phyloP scores from a whole-genome alignment of 129 eudicot genomes.

The Flaveria linearis region DNA sequence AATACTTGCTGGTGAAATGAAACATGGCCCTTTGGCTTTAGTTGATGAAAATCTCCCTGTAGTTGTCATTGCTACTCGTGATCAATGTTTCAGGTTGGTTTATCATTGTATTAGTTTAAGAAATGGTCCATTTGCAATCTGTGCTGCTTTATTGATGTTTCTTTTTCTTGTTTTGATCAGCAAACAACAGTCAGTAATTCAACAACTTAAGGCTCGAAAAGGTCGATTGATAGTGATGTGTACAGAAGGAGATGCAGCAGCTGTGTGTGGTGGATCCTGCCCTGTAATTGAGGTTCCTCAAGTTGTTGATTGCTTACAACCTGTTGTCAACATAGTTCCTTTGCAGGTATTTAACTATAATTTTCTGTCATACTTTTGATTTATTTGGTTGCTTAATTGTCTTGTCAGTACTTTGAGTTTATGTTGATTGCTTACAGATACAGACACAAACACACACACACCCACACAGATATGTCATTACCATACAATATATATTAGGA shows the following conservation, averaged over 20 bases:
- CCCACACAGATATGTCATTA: not conserved
- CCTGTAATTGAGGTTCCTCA: constrained; percentile 87
- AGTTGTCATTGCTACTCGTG: constrained; percentile 92
- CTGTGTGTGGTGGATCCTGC: constrained; percentile 72
- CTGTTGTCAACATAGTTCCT: constrained; percentile 94
- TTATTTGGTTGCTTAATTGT: not conserved
- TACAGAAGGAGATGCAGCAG: constrained; percentile 81
- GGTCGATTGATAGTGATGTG: constrained; percentile 93
- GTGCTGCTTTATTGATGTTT: constrained; percentile 17
- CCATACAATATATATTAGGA: too few species aligned
- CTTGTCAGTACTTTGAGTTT: not conserved
- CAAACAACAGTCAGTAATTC: constrained; percentile 96
- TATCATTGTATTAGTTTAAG: not conserved
- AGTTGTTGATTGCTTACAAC: constrained; percentile 94
- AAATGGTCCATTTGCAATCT: constrained; percentile 12
- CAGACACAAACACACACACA: not conserved
- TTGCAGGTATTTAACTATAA: constrained; percentile 61
- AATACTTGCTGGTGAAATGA: constrained; percentile 99
- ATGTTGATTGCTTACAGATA: not conserved
- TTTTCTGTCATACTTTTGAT: not conserved
- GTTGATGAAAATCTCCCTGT: constrained; percentile 94
- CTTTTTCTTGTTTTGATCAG: constrained; percentile 37
- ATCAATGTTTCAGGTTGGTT: constrained; percentile 80
- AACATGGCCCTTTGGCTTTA: constrained; percentile 93
- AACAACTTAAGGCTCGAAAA: constrained; percentile 96